Evolutionary conservation across 2,329 filamentous ascomycete genomes (phyloP), one percentile per base, ranked within the genome.

Genomic region (Helicocarpus griseus): DNA sequence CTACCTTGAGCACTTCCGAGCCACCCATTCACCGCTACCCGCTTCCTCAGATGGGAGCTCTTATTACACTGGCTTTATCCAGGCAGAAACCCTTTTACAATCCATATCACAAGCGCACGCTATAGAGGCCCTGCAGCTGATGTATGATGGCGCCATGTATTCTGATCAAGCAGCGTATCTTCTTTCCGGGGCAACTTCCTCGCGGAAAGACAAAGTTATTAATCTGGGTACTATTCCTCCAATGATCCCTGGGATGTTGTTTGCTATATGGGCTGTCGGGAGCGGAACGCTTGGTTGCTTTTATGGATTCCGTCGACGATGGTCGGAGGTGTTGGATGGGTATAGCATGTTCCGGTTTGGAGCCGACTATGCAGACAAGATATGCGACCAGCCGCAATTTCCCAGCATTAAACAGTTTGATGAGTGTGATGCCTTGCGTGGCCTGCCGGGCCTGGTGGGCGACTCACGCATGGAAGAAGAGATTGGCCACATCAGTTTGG

Each of bases 331-430:
- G 28, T n/a, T 48, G 14, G 54, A 54, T 48, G 52, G 52, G 22
- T 56, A 43, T 41, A 49, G 43, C 45, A 54, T 56, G 54, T 54
- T 54, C 40, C 31, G 49, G 5, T 54, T 56, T 17, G 54, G 52
- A 13, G 47, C 26, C 13, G 51, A 55, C 45, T 31, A 28, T 49
- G 36, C 48, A 35, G 35, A 19, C 5, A 24, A 49, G 48, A 33
- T 49, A 19, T 22, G 24, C 22, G 17, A 22, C 21, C 19, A 48
- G 19, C 45, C 45, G 3, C 29, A 35, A n/a, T 48, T 35, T 36
- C 19, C 19, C 29, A 24, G 31, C 24, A 2, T 9, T n/a, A 22
- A n/a, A 24, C 17, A 28, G 1, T 45, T 44, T 9, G 28, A 44
- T n/a, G 39, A 44, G 11, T 31, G 28, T 9, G 39, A 50, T 17